Conservation (phyloP, 345 rosid species). For the Moricandia moricandioides region DNA sequence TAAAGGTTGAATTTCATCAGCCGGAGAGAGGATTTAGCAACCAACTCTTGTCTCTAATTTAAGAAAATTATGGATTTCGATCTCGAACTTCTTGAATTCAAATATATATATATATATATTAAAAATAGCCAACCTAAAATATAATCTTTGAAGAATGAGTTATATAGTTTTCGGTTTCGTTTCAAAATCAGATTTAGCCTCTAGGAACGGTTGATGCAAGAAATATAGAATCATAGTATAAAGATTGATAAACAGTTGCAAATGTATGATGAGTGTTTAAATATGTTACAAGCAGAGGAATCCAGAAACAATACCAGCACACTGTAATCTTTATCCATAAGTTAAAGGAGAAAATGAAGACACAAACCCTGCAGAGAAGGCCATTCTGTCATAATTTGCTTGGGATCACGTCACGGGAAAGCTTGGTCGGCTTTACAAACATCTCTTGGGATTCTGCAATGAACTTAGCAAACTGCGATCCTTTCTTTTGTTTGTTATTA, state of each 20-base stretch:
- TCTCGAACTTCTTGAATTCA: no score
- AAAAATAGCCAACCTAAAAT: not conserved
- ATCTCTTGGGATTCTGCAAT: conserved; percentile 52
- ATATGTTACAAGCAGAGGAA: conserved; percentile 6
- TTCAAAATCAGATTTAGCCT: not conserved
- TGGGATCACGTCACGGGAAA: conserved; percentile 37
- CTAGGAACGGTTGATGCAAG: not conserved
- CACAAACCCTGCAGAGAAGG: not conserved
- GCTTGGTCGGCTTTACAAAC: conserved; percentile 40
- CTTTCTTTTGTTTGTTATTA: conserved; percentile 50
- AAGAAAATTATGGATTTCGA: no score
- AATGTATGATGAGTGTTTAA: not conserved
- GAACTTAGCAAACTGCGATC: conserved; percentile 83
- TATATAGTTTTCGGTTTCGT: not conserved
- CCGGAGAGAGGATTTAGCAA: no score
- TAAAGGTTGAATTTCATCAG: no score
- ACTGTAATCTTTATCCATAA: conserved; percentile 9
- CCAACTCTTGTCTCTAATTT: no score
- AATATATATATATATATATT: no score
- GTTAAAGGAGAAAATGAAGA: not conserved
- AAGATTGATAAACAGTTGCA: not conserved
- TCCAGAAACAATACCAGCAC: not conserved
- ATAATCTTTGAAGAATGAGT: not conserved
- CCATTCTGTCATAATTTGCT: conserved; percentile 64
- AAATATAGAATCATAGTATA: not conserved